Percentiles rank a stretch among this genome's conserved stretches.
These are phyloP conservation scores for Penicillium sp. DNA, from an alignment of 2,329 filamentous ascomycete genomes.

Conservation along the genomic window DNA sequence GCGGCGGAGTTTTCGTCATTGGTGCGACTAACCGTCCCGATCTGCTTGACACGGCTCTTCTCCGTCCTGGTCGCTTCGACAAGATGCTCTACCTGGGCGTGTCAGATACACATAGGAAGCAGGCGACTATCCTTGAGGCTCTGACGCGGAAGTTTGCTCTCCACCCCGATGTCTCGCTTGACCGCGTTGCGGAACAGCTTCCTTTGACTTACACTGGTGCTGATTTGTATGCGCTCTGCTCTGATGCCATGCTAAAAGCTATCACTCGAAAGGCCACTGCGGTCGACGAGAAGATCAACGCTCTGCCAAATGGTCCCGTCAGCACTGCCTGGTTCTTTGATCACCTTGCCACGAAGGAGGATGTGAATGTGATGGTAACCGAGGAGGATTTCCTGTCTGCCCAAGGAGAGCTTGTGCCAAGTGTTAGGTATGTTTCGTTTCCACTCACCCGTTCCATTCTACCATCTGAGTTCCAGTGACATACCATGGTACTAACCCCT, in stretches of 20 bases:
- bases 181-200: constrained; percentile 62
- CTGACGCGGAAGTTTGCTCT: constrained; percentile 90
- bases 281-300: constrained; percentile 73
- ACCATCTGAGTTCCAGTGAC: not conserved
- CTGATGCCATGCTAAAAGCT: constrained; percentile 96
- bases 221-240: constrained; percentile 93
- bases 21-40: constrained; percentile 93
- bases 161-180: constrained; percentile 66
- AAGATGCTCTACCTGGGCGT: constrained; percentile 98
- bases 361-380: constrained; percentile 76
- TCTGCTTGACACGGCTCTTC: constrained; percentile 76
- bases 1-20: constrained; percentile 86
- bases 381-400: constrained; percentile 81
- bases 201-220: constrained; percentile 96
- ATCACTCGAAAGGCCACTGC: constrained; percentile 79
- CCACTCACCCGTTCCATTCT: not conserved
- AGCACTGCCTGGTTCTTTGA: constrained; percentile 94
- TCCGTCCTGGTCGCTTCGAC: constrained; percentile 86
- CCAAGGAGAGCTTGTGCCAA: constrained; percentile 77
- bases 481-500: constrained; percentile 19
- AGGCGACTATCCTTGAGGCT: constrained; percentile 86
- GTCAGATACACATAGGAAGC: constrained; percentile 92
- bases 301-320: constrained; percentile 52
- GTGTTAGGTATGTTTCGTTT: constrained; percentile 50
- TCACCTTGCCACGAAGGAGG: constrained; percentile 71